These are phyloP conservation scores for Podosphaera xanthii DNA, from an alignment of 2,329 filamentous ascomycete genomes.

Conservation along the genomic window DNA sequence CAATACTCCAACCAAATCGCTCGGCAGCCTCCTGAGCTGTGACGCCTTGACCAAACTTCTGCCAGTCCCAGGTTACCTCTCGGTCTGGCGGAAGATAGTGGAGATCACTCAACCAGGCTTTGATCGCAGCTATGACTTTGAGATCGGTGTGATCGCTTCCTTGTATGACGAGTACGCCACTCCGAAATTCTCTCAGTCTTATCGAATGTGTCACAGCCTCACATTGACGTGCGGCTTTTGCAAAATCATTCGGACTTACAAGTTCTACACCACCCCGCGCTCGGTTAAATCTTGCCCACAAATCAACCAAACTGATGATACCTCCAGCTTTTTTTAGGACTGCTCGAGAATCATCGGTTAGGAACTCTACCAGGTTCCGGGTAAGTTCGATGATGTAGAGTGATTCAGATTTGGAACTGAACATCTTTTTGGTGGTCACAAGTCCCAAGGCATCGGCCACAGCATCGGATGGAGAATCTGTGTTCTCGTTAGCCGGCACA, in stretches of 20 bases:
- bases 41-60: slow-evolving; percentile 56
- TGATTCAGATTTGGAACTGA: slow-evolving; percentile 50
- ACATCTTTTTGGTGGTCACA: slow-evolving; percentile 87
- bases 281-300: slow-evolving; percentile 90
- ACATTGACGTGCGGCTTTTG: slow-evolving; percentile 74
- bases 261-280: slow-evolving; percentile 84
- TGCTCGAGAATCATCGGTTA: slow-evolving; percentile 64
- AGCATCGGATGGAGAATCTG: slow-evolving; percentile 44
- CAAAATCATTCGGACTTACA: slow-evolving; percentile 75
- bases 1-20: slow-evolving; percentile 88
- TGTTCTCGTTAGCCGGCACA: slow-evolving; percentile 33
- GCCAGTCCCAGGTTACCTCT: slow-evolving; percentile 56
- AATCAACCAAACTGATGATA: slow-evolving; percentile 71
- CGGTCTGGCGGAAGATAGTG: slow-evolving; percentile 40
- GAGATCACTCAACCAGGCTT: slow-evolving; percentile 55
- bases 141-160: slow-evolving; percentile 73
- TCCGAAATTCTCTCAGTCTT: slow-evolving; percentile 70
- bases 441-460: slow-evolving; percentile 65
- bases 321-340: slow-evolving; percentile 61
- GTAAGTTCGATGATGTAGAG: slow-evolving; percentile 77
- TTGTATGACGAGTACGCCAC: slow-evolving; percentile 85
- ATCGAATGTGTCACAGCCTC: slow-evolving; percentile 71
- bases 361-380: slow-evolving; percentile 66
- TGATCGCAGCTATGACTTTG: slow-evolving; percentile 55
- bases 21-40: slow-evolving; percentile 79